A percentile compares a stretch with the other conserved stretches of the same genome.
phyloP scores from a whole-genome alignment of 306 rosid genomes.

The Cicer judaicum region DNA sequence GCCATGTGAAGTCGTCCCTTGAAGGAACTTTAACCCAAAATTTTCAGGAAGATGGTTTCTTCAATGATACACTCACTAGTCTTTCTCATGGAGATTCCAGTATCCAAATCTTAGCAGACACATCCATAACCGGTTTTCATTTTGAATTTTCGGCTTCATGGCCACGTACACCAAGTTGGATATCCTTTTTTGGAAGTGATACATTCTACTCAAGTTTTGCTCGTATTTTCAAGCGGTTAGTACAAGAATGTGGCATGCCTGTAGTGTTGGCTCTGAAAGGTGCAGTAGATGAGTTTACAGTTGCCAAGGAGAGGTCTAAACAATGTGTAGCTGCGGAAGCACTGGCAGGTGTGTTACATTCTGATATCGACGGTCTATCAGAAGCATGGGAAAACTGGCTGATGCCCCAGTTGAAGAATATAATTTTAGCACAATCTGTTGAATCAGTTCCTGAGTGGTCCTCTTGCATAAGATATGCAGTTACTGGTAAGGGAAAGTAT shows the following conservation, averaged over 20 bases:
- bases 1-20: conserved; percentile 73
- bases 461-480: conserved; percentile 91
- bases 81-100: conserved; percentile 88
- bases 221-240: conserved; percentile 87
- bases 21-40: conserved; percentile 85
- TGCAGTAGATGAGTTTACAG: conserved; percentile 78
- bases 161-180: conserved; percentile 99
- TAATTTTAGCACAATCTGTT: conserved; percentile 83
- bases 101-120: conserved; percentile 96
- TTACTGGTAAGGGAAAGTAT: conserved; percentile 94
- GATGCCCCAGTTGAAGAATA: conserved; percentile 80
- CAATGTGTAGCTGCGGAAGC: conserved; percentile 99
- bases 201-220: conserved; percentile 91
- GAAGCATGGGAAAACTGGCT: conserved; percentile 93
- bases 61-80: conserved; percentile 84
- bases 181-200: conserved; percentile 80
- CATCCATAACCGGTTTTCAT: conserved; percentile 90
- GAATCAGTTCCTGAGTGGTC: conserved; percentile 99
- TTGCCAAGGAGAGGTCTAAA: conserved; percentile 96
- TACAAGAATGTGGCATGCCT: conserved; percentile 96
- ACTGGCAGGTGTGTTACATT: conserved; percentile 90
- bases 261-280: conserved; percentile 73
- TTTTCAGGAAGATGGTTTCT: conserved; percentile 95
- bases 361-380: conserved; percentile 82
- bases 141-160: conserved; percentile 96